phyloP scores from a whole-genome alignment of 2,329 filamentous ascomycete species.

The Chaetomium sp. region DNA sequence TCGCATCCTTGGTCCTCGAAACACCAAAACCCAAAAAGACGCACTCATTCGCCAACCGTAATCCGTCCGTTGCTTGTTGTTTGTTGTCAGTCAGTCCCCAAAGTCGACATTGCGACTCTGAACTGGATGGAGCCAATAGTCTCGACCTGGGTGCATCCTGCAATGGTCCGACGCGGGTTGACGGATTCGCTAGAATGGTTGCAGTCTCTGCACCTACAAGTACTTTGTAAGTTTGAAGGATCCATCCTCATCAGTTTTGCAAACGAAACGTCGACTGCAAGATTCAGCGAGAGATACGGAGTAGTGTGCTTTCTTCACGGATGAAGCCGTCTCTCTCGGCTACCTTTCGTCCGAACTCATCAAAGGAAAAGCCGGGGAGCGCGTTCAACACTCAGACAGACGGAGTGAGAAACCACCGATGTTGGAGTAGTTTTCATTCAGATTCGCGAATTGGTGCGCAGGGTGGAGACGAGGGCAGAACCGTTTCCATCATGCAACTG shows the following conservation, averaged over 20 bases:
- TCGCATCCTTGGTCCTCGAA: slow-evolving; percentile 6
- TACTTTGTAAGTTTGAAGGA: not conserved
- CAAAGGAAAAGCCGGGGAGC: not conserved
- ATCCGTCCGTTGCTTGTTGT: not conserved
- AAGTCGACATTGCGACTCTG: not conserved
- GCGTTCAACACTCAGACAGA: not conserved
- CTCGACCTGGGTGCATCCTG: slow-evolving; percentile 7
- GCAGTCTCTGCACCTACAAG: not conserved
- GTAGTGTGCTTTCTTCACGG: not conserved
- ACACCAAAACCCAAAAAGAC: not conserved
- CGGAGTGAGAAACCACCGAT: no score
- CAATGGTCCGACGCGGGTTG: slow-evolving; percentile 15
- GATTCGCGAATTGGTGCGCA: slow-evolving; percentile 34
- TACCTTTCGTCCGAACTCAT: not conserved
- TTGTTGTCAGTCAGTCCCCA: not conserved
- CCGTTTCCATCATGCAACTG: slow-evolving; percentile 22
- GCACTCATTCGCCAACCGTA: not conserved
- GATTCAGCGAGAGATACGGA: not conserved
- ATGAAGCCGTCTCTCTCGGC: not conserved
- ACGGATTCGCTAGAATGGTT: slow-evolving; percentile 6
- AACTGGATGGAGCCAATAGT: slow-evolving; percentile 5
- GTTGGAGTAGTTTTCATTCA: not conserved
- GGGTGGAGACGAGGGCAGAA: slow-evolving; percentile 24
- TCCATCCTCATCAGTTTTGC: no score
- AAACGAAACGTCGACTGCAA: not conserved